phyloP scores from a whole-genome alignment of 345 rosid species.

The Litchi chinensis region DNA sequence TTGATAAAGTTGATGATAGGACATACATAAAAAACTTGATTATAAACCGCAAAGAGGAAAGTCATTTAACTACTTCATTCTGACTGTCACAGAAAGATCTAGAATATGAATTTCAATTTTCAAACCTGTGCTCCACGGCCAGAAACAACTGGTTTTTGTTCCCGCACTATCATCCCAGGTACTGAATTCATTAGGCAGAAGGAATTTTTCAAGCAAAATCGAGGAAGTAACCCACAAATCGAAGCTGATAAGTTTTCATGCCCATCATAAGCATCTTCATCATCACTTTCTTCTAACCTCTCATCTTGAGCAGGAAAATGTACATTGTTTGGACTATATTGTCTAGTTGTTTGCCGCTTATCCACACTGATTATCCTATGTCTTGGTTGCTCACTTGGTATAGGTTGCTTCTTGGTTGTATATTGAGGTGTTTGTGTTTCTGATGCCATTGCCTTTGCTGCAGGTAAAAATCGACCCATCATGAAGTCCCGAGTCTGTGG shows the following conservation, averaged over 20 bases:
- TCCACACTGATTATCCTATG: constrained; percentile 29
- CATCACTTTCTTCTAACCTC: constrained; percentile 44
- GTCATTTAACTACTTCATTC: constrained; percentile 43
- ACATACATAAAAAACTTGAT: not conserved
- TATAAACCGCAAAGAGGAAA: not conserved
- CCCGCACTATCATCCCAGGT: constrained; percentile 54
- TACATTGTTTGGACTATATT: constrained; percentile 32
- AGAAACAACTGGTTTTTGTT: constrained; percentile 37
- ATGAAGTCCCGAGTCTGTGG: constrained; percentile 67
- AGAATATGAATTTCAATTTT: constrained; percentile 33
- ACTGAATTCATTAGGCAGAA: constrained; percentile 61
- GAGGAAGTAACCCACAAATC: constrained; percentile 79
- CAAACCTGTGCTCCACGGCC: constrained; percentile 44
- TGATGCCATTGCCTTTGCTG: constrained; percentile 88
- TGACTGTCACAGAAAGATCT: constrained; percentile 29
- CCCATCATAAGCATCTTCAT: constrained; percentile 47
- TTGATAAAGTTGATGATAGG: not conserved
- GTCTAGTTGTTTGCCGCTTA: constrained; percentile 26
- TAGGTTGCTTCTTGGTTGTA: constrained; percentile 49
- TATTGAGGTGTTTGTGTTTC: constrained; percentile 59
- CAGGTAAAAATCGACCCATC: constrained; percentile 93
- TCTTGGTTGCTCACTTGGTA: constrained; percentile 38
- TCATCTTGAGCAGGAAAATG: constrained; percentile 27
- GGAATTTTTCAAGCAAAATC: constrained; percentile 62
- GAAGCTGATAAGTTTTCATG: constrained; percentile 43